Base-by-base conservation (phyloP, 306 rosid species). In the Hippophae tibetana region DNA sequence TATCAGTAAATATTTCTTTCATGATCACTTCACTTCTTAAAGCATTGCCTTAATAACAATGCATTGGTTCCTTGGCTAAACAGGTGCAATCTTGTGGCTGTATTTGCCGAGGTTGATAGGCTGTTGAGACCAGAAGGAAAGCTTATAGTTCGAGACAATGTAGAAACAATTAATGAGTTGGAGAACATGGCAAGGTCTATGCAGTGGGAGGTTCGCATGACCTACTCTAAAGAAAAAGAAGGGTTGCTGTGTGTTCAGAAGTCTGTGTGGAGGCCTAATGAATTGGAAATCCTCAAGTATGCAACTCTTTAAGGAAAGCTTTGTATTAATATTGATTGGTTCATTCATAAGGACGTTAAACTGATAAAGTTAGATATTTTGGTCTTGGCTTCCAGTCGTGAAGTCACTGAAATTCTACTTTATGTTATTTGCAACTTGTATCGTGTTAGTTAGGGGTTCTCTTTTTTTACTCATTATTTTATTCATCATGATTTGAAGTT, bases 71-170 rank as follows among this genome's bases (percentile, higher is more conserved):
- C 31, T 64, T 59, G 70, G 60, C 47, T 61, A 58, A 31, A 31
- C 80, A 89, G 96, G 84, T 89, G 96, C 84, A 79, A 69, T 38
- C 56, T 83, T 60, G 62, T 58, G 62, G 82, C 82, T 12, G 85
- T 83, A 72, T 66, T 85, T 58, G 97, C 86, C 43, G 95, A 89
- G 72, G 86, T 72, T 65, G 95, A 89, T 78, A 78, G 97, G 75
- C 81, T 89, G 63, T 74, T 89, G 56, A 83, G 97, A 79, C 97
- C 95, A 12, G 83, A 85, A 64, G 97, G 95, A 54, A 75, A 77
- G 50, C 64, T 89, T 57, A 81, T 89, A 8, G 25, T 83, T 2
- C 76, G 79, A 63, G 97, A 89, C 74, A 72, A 68, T 58, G 83
- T 55, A 23, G 86, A 85, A 71, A 85, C 76, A 18, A 56, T 80